Conservation (phyloP, 495 filamentous ascomycete species). For the Pseudoneurospora amorphoporcata region DNA sequence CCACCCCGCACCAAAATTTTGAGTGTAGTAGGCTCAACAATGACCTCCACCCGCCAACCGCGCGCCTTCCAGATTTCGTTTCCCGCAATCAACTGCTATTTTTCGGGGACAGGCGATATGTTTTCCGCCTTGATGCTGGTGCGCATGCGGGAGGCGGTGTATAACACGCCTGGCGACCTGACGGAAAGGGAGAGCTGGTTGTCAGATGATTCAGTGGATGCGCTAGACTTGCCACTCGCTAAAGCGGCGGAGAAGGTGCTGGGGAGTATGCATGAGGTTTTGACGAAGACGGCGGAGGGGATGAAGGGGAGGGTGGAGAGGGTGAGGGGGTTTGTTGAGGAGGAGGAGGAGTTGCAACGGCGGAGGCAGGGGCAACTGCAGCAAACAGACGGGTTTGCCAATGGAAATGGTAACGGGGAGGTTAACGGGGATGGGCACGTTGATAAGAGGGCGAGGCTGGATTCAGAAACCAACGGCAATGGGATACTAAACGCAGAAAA, state of each 20-base stretch:
- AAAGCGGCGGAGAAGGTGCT: slow-evolving; percentile 75
- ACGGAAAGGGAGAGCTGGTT: slow-evolving; percentile 51
- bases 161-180: slow-evolving; percentile 28
- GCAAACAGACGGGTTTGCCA: slow-evolving; percentile 18
- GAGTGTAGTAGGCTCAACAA: slow-evolving; percentile 70
- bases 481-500: neutral
- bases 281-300: slow-evolving; percentile 62
- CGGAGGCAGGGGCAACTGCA: neutral
- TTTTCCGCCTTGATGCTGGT: slow-evolving; percentile 86
- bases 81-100: slow-evolving; percentile 81
- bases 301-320: slow-evolving; percentile 34
- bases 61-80: slow-evolving; percentile 77
- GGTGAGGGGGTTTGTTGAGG: slow-evolving; percentile 16
- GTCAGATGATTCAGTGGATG: slow-evolving; percentile 53
- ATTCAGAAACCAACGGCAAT: neutral
- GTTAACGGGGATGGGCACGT: slow-evolving; percentile 8
- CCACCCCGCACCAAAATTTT: slow-evolving; percentile 30
- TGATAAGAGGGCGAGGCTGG: slow-evolving; percentile 31
- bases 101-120: slow-evolving; percentile 96
- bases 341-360: neutral
- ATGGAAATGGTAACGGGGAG: slow-evolving; percentile 12
- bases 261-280: slow-evolving; percentile 83
- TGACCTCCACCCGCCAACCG: slow-evolving; percentile 48
- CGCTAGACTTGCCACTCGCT: slow-evolving; percentile 68
- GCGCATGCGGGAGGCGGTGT: slow-evolving; percentile 75